Evolutionary conservation across 805 yeast species (phyloP).

Genomic region (Myxozyma monticola): DNA sequence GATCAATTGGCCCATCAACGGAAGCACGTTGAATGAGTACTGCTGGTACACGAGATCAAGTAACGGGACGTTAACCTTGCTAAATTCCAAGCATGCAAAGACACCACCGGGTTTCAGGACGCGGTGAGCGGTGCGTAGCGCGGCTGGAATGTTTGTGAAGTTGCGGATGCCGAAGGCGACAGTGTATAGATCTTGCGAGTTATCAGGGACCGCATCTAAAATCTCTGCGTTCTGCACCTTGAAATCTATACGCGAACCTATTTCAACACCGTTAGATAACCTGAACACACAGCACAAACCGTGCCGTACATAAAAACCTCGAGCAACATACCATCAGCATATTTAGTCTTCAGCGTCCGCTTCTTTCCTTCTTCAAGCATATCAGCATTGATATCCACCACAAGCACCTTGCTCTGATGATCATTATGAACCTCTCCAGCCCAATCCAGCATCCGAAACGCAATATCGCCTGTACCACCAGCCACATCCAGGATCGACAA

Average conservation of each 20-base stretch:
- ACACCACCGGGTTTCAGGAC: conserved; percentile 97
- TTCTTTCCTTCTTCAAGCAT: conserved; percentile 91
- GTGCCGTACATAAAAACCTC: too few relatives aligned
- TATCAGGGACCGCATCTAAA: conserved; percentile 77
- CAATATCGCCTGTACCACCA: conserved; percentile 98
- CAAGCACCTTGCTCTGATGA: conserved; percentile 73
- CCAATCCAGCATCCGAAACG: conserved; percentile 90
- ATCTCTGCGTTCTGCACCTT: conserved; percentile 91
- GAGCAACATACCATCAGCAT: conserved; percentile 56
- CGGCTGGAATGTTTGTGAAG: conserved; percentile 92
- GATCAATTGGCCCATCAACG: conserved; percentile 91
- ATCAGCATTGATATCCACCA: conserved; percentile 93
- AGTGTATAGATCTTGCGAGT: conserved; percentile 92
- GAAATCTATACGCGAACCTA: conserved; percentile 61
- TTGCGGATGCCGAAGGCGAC: conserved; percentile 97
- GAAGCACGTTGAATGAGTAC: conserved; percentile 83
- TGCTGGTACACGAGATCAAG: conserved; percentile 78
- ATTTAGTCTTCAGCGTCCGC: conserved; percentile 59
- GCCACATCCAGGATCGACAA: conserved; percentile 92
- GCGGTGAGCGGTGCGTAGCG: conserved; percentile 91
- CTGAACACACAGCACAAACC: too few relatives aligned
- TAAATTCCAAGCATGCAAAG: conserved; percentile 92
- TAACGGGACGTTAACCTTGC: conserved; percentile 73
- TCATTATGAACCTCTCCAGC: conserved; percentile 80
- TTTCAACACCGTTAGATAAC: too few relatives aligned